Percentiles rank a stretch among this genome's conserved stretches.
Conservation (phyloP, 345 rosid species). For the Capsella bursapastoris region DNA sequence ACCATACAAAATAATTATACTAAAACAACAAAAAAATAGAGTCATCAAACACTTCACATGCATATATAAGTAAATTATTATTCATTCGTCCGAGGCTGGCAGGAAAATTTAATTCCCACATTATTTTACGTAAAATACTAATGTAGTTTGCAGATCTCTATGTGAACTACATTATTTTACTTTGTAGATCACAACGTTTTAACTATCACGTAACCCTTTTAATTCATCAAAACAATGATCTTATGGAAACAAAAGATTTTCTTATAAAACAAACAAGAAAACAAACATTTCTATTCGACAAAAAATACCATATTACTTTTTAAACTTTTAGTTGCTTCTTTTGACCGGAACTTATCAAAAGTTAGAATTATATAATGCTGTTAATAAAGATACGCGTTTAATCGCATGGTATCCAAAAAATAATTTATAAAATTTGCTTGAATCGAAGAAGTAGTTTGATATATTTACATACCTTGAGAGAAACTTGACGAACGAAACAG, state of each 20-base stretch:
- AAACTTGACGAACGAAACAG: constrained; percentile 3
- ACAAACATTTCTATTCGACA: not conserved
- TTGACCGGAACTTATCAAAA: not conserved
- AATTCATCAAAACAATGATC: not conserved
- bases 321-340: not conserved
- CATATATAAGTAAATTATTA: too few species aligned
- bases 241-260: not conserved
- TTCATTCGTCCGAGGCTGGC: constrained; percentile 5
- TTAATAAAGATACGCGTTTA: too few species aligned
- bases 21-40: too few species aligned
- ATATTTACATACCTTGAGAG: constrained; percentile 32
- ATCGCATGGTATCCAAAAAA: not conserved
- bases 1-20: too few species aligned
- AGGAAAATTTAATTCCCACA: not conserved
- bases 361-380: not conserved
- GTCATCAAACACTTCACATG: too few species aligned
- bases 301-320: not conserved
- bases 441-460: constrained; percentile 1
- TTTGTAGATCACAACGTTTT: not conserved
- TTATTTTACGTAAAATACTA: too few species aligned
- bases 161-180: not conserved
- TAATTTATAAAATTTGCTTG: not conserved
- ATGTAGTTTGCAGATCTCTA: not conserved
- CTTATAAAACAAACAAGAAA: not conserved
- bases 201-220: not conserved